phyloP scores from a whole-genome alignment of 2,329 filamentous ascomycete genomes.

The Scortechinia acanthostroma region DNA sequence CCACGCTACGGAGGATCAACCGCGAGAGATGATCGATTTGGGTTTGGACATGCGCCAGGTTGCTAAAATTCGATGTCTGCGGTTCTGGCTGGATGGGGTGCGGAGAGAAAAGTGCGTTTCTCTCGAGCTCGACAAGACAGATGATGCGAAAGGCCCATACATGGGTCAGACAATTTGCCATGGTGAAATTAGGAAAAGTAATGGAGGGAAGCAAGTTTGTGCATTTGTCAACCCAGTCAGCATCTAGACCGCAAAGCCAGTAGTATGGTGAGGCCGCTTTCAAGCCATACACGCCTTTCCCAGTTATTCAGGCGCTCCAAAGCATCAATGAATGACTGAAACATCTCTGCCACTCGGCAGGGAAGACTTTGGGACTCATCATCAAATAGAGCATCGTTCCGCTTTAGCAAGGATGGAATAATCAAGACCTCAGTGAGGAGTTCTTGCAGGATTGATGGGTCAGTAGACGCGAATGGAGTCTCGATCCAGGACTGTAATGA shows the following conservation, averaged over 20 bases:
- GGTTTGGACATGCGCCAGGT: not conserved
- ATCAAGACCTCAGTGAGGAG: conserved; percentile 17
- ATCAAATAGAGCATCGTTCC: not conserved
- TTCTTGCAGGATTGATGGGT: conserved; percentile 17
- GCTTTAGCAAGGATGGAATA: conserved; percentile 17
- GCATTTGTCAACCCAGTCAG: too few species aligned
- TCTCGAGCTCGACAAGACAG: conserved; percentile 20
- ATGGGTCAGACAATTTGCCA: conserved; percentile 25
- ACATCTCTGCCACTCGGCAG: not conserved
- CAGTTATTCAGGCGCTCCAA: too few species aligned
- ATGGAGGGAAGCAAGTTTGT: too few species aligned
- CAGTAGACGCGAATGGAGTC: conserved; percentile 16
- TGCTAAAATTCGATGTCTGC: too few species aligned
- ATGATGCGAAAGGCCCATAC: conserved; percentile 26
- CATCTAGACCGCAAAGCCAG: too few species aligned
- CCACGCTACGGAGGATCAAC: conserved; percentile 20
- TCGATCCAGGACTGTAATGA: conserved; percentile 15
- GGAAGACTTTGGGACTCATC: not conserved
- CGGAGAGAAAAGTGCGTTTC: conserved; percentile 6
- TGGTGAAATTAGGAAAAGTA: conserved; percentile 23
- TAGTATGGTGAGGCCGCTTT: too few species aligned
- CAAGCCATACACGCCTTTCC: too few species aligned
- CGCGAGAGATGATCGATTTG: conserved; percentile 9
- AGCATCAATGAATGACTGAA: too few species aligned
- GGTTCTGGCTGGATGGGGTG: too few species aligned